Conservation (phyloP, 2,329 filamentous ascomycete species). For the Sclerotiophoma versabilis region DNA sequence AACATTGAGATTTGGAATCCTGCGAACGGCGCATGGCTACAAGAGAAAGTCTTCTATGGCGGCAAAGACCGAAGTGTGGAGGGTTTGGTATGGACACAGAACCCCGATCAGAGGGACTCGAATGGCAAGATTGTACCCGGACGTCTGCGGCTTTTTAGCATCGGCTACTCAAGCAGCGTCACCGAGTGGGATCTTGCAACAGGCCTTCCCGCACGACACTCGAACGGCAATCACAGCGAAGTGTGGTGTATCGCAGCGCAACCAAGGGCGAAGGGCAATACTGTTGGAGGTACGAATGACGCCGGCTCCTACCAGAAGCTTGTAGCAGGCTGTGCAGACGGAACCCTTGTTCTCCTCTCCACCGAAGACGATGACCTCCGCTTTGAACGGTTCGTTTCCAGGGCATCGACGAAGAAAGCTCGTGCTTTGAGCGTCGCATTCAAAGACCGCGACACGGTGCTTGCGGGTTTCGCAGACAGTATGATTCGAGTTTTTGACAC, state of each 20-base stretch:
- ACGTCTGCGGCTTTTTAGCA: constrained; percentile 88
- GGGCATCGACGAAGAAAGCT: constrained; percentile 81
- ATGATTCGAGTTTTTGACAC: constrained; percentile 92
- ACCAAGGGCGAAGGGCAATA: constrained; percentile 61
- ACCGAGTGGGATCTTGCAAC: constrained; percentile 94
- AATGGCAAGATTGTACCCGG: constrained; percentile 68
- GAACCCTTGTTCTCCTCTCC: constrained; percentile 84
- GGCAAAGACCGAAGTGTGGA: constrained; percentile 88
- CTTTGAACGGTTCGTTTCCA: constrained; percentile 77
- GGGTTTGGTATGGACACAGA: constrained; percentile 88
- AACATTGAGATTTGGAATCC: constrained; percentile 99
- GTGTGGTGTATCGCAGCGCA: constrained; percentile 96
- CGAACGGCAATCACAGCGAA: constrained; percentile 90
- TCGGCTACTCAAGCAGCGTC: constrained; percentile 88
- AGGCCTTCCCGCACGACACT: constrained; percentile 78
- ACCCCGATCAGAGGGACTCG: constrained; percentile 74
- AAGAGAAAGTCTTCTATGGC: constrained; percentile 85
- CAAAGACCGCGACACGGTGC: constrained; percentile 80
- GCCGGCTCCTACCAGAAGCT: constrained; percentile 63
- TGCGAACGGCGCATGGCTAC: constrained; percentile 79
- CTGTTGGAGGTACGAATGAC: constrained; percentile 25
- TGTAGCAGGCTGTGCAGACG: constrained; percentile 89
- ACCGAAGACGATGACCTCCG: constrained; percentile 83
- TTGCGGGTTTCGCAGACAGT: constrained; percentile 95
- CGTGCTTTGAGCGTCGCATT: constrained; percentile 92